These are phyloP conservation scores for Aspergillus piperis DNA, from an alignment of 2,329 filamentous ascomycete species.

Conservation along the genomic window DNA sequence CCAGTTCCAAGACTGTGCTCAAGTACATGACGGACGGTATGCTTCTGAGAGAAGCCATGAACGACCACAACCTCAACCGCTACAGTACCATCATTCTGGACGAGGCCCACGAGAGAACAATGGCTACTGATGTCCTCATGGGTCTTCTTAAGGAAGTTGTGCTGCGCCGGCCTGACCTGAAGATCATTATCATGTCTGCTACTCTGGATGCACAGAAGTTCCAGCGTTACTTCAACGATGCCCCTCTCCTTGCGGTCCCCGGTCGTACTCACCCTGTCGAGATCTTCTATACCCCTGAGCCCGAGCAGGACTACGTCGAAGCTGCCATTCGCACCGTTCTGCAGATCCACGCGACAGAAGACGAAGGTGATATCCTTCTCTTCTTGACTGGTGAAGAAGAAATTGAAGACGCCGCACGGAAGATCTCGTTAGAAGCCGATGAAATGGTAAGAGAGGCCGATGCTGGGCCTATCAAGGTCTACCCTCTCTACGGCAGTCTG, in stretches of 20 bases:
- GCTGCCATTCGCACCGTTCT: slow-evolving; percentile 91
- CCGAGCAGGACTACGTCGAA: slow-evolving; percentile 95
- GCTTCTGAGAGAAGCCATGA: slow-evolving; percentile 93
- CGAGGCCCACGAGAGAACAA: slow-evolving; percentile 95
- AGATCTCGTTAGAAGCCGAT: slow-evolving; percentile 86
- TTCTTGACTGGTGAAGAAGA: slow-evolving; percentile 98
- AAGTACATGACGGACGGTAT: slow-evolving; percentile 99
- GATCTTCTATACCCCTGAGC: slow-evolving; percentile 96
- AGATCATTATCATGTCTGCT: slow-evolving; percentile 98
- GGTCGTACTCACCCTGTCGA: slow-evolving; percentile 95
- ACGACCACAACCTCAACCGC: slow-evolving; percentile 85
- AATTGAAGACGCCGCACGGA: slow-evolving; percentile 93
- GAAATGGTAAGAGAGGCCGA: slow-evolving; percentile 90
- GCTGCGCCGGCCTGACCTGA: slow-evolving; percentile 78
- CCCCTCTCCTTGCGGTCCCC: slow-evolving; percentile 88
- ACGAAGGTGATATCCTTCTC: slow-evolving; percentile 86
- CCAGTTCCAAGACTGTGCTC: slow-evolving; percentile 80
- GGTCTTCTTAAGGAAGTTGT: slow-evolving; percentile 91
- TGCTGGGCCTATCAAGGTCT: slow-evolving; percentile 84
- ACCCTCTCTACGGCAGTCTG: slow-evolving; percentile 90
- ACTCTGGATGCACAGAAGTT: slow-evolving; percentile 98
- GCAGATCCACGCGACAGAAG: slow-evolving; percentile 92
- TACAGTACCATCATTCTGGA: slow-evolving; percentile 99
- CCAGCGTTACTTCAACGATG: slow-evolving; percentile 93
- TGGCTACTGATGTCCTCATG: slow-evolving; percentile 97